Evolutionary conservation across 192 early-diverging fungal species (phyloP).

Genomic region (Coemansia sp.): DNA sequence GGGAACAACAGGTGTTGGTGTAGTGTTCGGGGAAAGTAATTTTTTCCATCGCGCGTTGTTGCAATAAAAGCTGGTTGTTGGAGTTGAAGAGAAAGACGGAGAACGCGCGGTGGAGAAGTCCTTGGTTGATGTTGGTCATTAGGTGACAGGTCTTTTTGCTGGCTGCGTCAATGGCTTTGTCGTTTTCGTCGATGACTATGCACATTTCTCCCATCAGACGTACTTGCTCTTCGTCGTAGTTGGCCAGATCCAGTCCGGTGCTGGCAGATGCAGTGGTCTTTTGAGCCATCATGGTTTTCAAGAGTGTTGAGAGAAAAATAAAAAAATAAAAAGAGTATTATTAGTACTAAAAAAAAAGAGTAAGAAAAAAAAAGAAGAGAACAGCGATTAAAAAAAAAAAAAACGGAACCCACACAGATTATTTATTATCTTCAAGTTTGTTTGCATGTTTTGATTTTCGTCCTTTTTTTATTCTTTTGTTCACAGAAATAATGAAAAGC

Average conservation of each 20-base stretch:
- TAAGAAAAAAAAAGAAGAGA: constrained; percentile 1
- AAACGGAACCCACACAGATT: background rate
- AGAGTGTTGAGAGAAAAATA: background rate
- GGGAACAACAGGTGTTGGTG: constrained; percentile 99
- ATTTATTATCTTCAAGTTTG: background rate
- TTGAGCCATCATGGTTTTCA: constrained; percentile 9
- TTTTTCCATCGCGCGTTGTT: constrained; percentile 94
- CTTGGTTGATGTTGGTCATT: constrained; percentile 89
- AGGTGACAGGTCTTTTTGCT: constrained; percentile 96
- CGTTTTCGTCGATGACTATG: constrained; percentile 88
- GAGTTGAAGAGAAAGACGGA: constrained; percentile 93
- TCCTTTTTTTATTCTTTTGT: no score
- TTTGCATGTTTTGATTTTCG: background rate
- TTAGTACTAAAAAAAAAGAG: background rate
- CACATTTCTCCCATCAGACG: constrained; percentile 98
- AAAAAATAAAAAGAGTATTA: background rate
- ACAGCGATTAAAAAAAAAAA: constrained; percentile 1
- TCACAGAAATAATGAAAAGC: no score
- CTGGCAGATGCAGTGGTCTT: background rate
- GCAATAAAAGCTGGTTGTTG: constrained; percentile 82
- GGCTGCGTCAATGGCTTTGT: constrained; percentile 79
- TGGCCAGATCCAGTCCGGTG: constrained; percentile 54
- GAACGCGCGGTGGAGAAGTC: constrained; percentile 94
- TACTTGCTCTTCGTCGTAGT: constrained; percentile 80
- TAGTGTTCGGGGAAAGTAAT: constrained; percentile 97